phyloP scores from a whole-genome alignment of 2,329 filamentous ascomycete species.

The Fusarium xyrophilum region DNA sequence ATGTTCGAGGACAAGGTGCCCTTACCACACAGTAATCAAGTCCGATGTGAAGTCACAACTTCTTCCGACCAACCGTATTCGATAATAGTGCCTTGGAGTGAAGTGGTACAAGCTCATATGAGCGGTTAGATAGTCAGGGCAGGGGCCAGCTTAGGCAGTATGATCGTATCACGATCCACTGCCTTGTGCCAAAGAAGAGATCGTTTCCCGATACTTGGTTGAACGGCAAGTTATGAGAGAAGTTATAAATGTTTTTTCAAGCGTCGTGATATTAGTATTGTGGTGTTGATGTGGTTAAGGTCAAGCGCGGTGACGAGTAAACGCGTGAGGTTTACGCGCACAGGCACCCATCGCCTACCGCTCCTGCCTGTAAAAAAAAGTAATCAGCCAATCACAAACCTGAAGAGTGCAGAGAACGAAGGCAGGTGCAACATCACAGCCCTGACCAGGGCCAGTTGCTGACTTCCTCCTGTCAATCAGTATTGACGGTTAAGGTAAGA shows the following conservation, averaged over 20 bases:
- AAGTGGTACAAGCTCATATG: conserved; percentile 31
- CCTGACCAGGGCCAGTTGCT: background rate
- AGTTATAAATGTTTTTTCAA: background rate
- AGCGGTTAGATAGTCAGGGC: conserved; percentile 4
- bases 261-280: background rate
- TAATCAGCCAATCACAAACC: conserved; percentile 22
- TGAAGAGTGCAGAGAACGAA: background rate
- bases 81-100: background rate
- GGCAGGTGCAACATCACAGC: background rate
- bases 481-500: background rate
- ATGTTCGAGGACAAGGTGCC: background rate
- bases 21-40: conserved; percentile 3
- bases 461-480: background rate
- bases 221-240: background rate
- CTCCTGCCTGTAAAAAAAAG: conserved; percentile 8
- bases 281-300: background rate
- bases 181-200: conserved; percentile 13
- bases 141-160: conserved; percentile 6
- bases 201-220: conserved; percentile 18
- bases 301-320: background rate
- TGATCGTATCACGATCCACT: conserved; percentile 20
- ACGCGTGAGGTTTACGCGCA: conserved; percentile 33
- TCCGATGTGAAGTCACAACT: background rate
- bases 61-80: conserved; percentile 12
- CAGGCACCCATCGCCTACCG: conserved; percentile 9